Base-by-base conservation (phyloP, 2,329 filamentous ascomycete genomes). In the Furcasterigmium furcatum region DNA sequence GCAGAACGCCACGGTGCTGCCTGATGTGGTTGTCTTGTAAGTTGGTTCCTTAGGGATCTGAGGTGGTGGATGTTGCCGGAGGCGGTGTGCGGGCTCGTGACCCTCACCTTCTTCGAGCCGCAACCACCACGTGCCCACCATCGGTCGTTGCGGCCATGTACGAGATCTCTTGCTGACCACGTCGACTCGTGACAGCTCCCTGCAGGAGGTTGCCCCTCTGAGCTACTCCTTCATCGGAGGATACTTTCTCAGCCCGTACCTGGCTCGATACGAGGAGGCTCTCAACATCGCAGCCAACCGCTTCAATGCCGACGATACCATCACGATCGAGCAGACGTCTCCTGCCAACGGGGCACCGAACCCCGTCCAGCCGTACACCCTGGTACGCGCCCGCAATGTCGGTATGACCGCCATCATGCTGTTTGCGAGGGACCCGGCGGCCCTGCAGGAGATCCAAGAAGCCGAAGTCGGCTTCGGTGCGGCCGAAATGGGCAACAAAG, bases 401-500 rank as follows among this genome's bases (percentile, higher is more conserved):
- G 92, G 94, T 53, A 90, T 96, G 84, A 97, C 91, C 0, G 91
- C 80, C 20, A 80, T 97, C 42, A 81, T 97, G 74, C 76, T 96
- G 16, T 96, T 96, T 62, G 87, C 85, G 18, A 82, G 82, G 46
- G 75, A 85, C 35, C 73, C 78, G 0, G 65, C 75, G 9, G 73
- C 77, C 20, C 71, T 96, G 43, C 70, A 71, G 44, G 73, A 79
- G 57, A 70, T 94, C n/a, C 79, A 89, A 52, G 84, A 81, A n/a
- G 89, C 87, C 3, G 88, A 87, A 44, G 85, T 91, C 3, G 91
- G 94, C 0, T 87, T 96, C 41, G 94, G 94, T 1, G 65, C 91
- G 1, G 85, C 84, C 47, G 86, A 92, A 41, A 94, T 96, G 86
- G 94, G 91, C 14, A 96, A 96, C 66, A 99, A 99, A 67, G 94